phyloP scores from a whole-genome alignment of 2,329 filamentous ascomycete genomes.

The Claviceps africana region DNA sequence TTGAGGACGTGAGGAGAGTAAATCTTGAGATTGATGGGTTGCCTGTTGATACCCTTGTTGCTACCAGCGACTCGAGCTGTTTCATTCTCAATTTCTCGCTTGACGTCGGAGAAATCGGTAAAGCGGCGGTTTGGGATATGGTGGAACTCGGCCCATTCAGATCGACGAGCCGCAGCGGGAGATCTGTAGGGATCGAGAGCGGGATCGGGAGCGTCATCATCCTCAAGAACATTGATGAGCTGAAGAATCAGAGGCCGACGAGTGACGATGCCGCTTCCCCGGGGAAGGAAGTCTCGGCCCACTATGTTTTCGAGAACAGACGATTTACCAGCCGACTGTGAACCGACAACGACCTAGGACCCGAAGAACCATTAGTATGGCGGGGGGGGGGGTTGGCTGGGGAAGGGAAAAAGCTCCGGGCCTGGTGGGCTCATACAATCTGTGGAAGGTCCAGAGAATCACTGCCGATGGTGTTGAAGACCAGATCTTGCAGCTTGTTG shows the following conservation, averaged over 20 bases:
- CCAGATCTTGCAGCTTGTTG: conserved; percentile 95
- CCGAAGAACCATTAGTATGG: conserved; percentile 8
- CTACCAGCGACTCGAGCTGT: conserved; percentile 81
- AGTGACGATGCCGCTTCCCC: conserved; percentile 93
- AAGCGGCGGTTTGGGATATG: conserved; percentile 83
- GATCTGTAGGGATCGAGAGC: conserved; percentile 61
- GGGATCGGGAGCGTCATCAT: conserved; percentile 52
- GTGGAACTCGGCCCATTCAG: conserved; percentile 88
- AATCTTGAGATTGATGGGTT: conserved; percentile 96
- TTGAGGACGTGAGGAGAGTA: conserved; percentile 96
- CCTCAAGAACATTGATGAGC: conserved; percentile 87
- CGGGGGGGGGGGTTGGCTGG: neutral
- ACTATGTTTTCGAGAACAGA: conserved; percentile 98
- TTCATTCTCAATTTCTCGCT: conserved; percentile 93
- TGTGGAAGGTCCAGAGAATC: conserved; percentile 95
- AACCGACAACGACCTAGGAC: conserved; percentile 83
- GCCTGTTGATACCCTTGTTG: conserved; percentile 96
- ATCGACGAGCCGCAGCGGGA: conserved; percentile 51
- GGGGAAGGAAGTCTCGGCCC: conserved; percentile 88
- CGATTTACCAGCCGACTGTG: conserved; percentile 95
- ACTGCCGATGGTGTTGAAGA: conserved; percentile 99
- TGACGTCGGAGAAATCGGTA: conserved; percentile 84
- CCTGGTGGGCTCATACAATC: conserved; percentile 53
- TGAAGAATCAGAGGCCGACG: conserved; percentile 88
- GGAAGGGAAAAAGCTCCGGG: conserved; percentile 4